Evolutionary conservation across 148 eudicot genomes (phyloP).

Genomic region (Heliosperma pusillum): DNA sequence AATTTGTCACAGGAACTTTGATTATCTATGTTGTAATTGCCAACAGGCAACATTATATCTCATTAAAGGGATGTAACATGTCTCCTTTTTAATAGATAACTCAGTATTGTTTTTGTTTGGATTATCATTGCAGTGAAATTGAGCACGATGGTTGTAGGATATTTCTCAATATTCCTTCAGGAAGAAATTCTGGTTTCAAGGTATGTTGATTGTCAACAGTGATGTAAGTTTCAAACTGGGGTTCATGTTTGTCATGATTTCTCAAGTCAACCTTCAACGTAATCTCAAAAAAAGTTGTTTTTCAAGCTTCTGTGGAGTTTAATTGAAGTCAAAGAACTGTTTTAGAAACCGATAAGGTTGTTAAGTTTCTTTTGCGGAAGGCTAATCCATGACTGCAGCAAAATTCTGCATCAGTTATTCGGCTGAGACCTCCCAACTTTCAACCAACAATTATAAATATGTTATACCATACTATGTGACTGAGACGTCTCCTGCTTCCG

Average conservation of each 20-base stretch:
- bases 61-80: neutral
- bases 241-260: neutral
- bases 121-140: constrained; percentile 63
- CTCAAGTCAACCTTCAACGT: neutral
- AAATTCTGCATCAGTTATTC: neutral
- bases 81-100: constrained; percentile 5
- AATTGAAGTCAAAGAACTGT: constrained; percentile 13
- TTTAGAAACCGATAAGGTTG: neutral
- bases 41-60: constrained; percentile 6
- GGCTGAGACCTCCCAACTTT: neutral
- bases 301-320: neutral
- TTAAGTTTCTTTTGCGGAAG: neutral
- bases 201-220: constrained; percentile 36
- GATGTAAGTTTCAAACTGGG: neutral
- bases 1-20: neutral
- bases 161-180: constrained; percentile 80
- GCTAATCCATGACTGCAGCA: constrained; percentile 5
- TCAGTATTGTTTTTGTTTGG: neutral
- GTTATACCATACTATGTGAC: neutral
- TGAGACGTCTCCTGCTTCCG: neutral
- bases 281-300: constrained; percentile 1
- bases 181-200: constrained; percentile 83
- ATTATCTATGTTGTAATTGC: neutral
- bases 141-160: constrained; percentile 69
- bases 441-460: neutral